Base-by-base conservation (phyloP, 768 basidiomycete genomes). In the Podaxis sp. region DNA sequence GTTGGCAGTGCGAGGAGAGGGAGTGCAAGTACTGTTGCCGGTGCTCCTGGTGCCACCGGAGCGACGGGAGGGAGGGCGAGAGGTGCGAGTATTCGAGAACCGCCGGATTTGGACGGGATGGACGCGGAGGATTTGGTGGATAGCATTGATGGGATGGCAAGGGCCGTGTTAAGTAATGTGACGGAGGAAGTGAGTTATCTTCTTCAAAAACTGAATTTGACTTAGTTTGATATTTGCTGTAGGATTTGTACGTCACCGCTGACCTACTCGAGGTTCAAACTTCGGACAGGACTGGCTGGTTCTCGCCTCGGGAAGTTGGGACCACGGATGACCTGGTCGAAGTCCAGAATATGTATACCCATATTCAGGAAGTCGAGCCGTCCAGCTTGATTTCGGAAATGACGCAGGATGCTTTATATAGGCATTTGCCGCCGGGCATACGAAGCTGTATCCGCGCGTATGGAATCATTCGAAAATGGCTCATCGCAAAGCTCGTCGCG, bases 231-330 rank as follows among this genome's bases (percentile, higher is more conserved):
- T 25, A 16, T 48, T 16, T 13, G 16, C 36, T 64, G 5, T 54
- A 93, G 90, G 91, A 93, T 72, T 76, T 94, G 38, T 88, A 91
- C 66, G 77, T 87, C 46, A 86, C 89, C 5, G 83, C 86, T 4
- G 92, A 94, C 69, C 72, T 93, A 16, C 78, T 94, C 9, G 92
- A 94, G 71, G 83, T 91, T 0, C 92, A 94, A 70, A 86, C 83
- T 1, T 82, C 84, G 14, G 92, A 94, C 69, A 83, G 86, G 35
- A 87, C 83, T 1, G 92, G 89, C 2, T 94, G 92, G 91, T 90
- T 92, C 71, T 75, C 78, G 3, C 57, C 74, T 35, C 77, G 84
- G 56, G 91, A 93, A n/a, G 69, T 76, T 0, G 72, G 72, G 14
- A 72, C 78, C 0, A 71, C 75, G 50, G 80, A 83, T 10, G 92